Percentiles rank a stretch among this genome's conserved stretches.
phyloP scores from a whole-genome alignment of 306 rosid genomes.

The Comarum palustre region DNA sequence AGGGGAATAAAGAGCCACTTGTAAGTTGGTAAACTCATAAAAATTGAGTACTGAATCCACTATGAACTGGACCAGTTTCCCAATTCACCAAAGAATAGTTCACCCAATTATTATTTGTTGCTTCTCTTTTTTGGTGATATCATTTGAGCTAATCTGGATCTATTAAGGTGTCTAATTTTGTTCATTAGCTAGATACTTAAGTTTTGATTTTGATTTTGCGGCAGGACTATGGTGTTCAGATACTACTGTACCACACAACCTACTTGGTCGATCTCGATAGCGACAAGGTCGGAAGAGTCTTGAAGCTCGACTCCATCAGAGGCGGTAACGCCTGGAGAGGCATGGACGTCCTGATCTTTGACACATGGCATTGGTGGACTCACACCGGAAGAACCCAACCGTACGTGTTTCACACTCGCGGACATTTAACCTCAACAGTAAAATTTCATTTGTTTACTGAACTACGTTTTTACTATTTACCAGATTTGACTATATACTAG shows the following conservation, averaged over 20 bases:
- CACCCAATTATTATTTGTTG: too few relatives aligned
- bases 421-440: too few relatives aligned
- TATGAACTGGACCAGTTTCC: not conserved
- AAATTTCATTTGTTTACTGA: not conserved
- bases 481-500: conserved; percentile 78
- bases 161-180: too few relatives aligned
- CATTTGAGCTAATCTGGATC: too few relatives aligned
- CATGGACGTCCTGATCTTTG: conserved; percentile 72
- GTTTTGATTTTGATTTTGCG: not conserved
- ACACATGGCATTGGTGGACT: conserved; percentile 99
- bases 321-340: conserved; percentile 74
- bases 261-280: conserved; percentile 69
- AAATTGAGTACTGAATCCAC: not conserved
- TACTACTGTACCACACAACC: conserved; percentile 60
- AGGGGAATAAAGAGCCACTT: not conserved
- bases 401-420: conserved; percentile 34
- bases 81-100: not conserved
- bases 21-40: not conserved
- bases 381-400: conserved; percentile 79
- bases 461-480: not conserved
- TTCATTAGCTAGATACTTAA: too few relatives aligned
- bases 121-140: not conserved
- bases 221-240: conserved; percentile 60
- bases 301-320: conserved; percentile 75
- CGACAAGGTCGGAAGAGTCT: conserved; percentile 58